Evolutionary conservation across 78 protist species (phyloP).

Genomic region (Isochrysis galbana): DNA sequence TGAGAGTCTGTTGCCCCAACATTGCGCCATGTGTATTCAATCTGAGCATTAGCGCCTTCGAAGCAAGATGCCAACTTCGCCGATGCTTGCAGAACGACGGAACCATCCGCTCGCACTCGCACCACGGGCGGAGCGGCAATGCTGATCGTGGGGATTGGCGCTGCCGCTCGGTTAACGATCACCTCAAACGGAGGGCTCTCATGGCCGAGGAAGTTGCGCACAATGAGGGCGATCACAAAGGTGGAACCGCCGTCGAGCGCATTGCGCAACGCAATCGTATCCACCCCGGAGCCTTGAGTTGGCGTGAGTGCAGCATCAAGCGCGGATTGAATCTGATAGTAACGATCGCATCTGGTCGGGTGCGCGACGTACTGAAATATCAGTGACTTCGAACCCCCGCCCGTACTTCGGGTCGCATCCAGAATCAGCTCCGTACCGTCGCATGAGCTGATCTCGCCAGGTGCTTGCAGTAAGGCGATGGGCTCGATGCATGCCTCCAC

Average conservation of each 20-base stretch:
- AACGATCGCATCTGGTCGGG: not conserved
- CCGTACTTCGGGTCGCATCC: not conserved
- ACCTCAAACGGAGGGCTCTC: too few species aligned
- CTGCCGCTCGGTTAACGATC: not conserved
- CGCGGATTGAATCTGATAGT: not conserved
- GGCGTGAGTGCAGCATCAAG: not conserved
- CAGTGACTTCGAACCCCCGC: not conserved
- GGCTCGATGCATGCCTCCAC: not conserved
- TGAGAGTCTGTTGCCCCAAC: not conserved
- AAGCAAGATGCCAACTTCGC: not conserved
- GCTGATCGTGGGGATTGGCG: not conserved
- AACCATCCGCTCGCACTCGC: not conserved
- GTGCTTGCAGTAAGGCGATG: not conserved
- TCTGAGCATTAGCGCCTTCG: not conserved
- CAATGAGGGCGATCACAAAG: not conserved
- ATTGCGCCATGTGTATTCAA: not conserved
- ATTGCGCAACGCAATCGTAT: not conserved
- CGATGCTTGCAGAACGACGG: not conserved
- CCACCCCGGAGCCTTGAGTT: not conserved
- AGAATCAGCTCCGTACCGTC: not conserved
- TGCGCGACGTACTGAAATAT: not conserved
- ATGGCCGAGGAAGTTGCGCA: not conserved
- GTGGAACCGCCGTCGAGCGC: not conserved
- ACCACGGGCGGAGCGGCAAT: not conserved
- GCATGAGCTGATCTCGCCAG: not conserved